Evolutionary conservation across 164 flowering plant species (phyloP), one percentile per base, ranked within the genome.

Genomic region (Piper betle): DNA sequence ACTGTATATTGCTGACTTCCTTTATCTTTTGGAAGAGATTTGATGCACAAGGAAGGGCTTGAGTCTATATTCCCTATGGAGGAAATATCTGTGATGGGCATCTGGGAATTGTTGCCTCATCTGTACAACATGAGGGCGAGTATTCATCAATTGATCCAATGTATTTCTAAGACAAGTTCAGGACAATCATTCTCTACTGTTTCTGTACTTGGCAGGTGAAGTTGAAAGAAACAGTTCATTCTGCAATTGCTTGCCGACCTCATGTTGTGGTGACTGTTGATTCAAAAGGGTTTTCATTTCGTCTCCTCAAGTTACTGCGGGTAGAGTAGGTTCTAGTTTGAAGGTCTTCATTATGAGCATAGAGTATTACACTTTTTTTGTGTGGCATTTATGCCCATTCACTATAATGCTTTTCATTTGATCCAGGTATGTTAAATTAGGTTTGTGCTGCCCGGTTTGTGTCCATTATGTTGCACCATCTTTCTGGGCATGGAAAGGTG

Each of bases 401-500:
- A 52, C 64, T 52, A 38, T 62, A 37, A 39, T 4, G 43, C 54
- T 62, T 2, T 7, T 15, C 16, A 5, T 6, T 94, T 89, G 98
- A 25, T 25, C 77, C 79, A 84, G 75, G 71, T 82, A 71, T 70
- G 61, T 62, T 63, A 70, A 70, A 61, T 75, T 72, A 53, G 75
- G 77, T 42, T 18, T 70, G 59, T 73, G 43, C 75, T 48, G 69
- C 41, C 87, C 96, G 37, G 60, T 74, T 13, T 88, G 85, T 59
- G 74, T 86, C 62, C 99, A 93, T 72, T 93, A 84, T 74, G 99
- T 93, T 39, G 97, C 97, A 55, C 99, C 99, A 17, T 90, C 99
- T 53, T 93, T 90, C 64, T 93, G 99, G 99, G 99, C 97, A 37
- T 93, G 97, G 99, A 88, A 82, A 85, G 96, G 97, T 7, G 99